Base-by-base conservation (phyloP, 495 filamentous ascomycete species). In the Barbatosphaeria neglecta region DNA sequence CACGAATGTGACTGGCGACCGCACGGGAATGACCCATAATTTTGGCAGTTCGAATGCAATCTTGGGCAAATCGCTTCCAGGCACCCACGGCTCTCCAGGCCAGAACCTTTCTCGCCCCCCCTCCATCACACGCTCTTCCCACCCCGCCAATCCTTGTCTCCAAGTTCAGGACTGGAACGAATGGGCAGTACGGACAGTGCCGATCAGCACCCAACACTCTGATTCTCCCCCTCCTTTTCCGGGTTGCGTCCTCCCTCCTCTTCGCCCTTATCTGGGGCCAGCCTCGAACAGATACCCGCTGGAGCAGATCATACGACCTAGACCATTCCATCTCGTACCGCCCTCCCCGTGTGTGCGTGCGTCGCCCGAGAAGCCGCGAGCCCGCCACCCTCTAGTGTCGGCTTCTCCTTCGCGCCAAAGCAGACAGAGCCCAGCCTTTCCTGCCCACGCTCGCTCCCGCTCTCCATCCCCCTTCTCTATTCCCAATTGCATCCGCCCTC, bases 401-500 rank as follows among this genome's bases (percentile, higher is more conserved):
- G 31, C 31, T n/a, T 11, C 9, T 9, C 9, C 24, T 25, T 4
- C 24, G 13, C 13, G 31, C 16, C 41, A 43, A 45, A 45, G 25
- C 43, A 18, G n/a, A n/a, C n/a, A n/a, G n/a, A n/a, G n/a, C n/a
- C n/a, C n/a, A n/a, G n/a, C n/a, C n/a, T n/a, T n/a, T n/a, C n/a
- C n/a, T n/a, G n/a, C n/a, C 31, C 24, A 25, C 24, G 24, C 24
- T 25, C 9, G 4, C 31, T 24, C 20, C 39, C 20, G 15, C 24
- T 41, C 24, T 4, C 39, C 39, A 41, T 41, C 24, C 22, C 20
- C 7, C 22, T 20, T 18, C 15, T 16, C 10, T 22, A 20, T 20
- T 27, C 45, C 3, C 22, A 27, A 31, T 48, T 50, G 47, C 44
- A 46, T 43, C n/a, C n/a, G n/a, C n/a, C 23, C 46, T n/a, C 16